These are phyloP conservation scores for Lactifluus volemus DNA, from an alignment of 768 basidiomycete genomes.

Conservation along the genomic window DNA sequence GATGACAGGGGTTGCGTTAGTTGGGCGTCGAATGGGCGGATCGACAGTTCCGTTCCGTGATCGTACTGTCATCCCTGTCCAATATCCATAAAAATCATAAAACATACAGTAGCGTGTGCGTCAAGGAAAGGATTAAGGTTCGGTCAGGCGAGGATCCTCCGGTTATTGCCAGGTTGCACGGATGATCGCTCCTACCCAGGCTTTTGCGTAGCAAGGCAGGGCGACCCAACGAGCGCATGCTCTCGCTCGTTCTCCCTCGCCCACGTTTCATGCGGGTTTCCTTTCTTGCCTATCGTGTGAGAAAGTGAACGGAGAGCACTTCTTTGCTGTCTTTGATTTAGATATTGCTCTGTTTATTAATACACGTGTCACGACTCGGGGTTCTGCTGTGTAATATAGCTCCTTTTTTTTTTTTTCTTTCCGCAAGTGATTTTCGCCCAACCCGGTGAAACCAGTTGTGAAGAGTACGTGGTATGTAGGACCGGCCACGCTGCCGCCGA, in stretches of 20 bases:
- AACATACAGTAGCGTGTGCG: not conserved
- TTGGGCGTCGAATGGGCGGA: constrained; percentile 18
- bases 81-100: not conserved
- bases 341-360: not conserved
- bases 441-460: not conserved
- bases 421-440: not conserved
- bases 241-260: not conserved
- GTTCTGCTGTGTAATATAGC: not conserved
- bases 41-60: constrained; percentile 15
- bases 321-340: not conserved
- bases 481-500: constrained; percentile 1
- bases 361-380: not conserved
- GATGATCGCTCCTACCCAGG: not conserved
- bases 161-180: not conserved
- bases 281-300: not conserved
- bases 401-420: not conserved
- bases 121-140: constrained; percentile 4
- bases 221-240: not conserved
- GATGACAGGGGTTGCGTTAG: constrained; percentile 15
- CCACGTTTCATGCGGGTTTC: not conserved
- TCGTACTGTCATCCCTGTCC: not conserved
- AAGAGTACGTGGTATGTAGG: not conserved
- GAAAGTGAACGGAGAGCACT: not conserved
- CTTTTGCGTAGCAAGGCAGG: not conserved
- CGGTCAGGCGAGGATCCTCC: not conserved